These are phyloP conservation scores for Ambispora gerdemannii DNA, from an alignment of 192 early-diverging fungal genomes.

Conservation along the genomic window DNA sequence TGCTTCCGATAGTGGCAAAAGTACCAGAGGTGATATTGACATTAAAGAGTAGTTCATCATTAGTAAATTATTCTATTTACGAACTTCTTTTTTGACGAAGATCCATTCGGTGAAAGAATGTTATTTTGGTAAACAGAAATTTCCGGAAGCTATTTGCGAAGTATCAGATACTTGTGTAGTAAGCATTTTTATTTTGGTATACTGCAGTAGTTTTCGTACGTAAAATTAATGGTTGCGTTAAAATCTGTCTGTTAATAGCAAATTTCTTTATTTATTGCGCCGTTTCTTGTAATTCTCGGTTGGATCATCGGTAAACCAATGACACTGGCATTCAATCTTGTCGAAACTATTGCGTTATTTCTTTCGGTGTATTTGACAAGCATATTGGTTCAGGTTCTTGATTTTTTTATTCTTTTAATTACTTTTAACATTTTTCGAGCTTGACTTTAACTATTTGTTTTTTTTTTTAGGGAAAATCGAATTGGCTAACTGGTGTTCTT, in stretches of 20 bases:
- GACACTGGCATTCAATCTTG: conserved; percentile 77
- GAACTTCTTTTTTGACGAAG: conserved; percentile 78
- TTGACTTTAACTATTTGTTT: too few relatives aligned
- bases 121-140: conserved; percentile 33
- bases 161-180: conserved; percentile 81
- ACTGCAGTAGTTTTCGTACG: background rate
- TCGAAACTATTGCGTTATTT: conserved; percentile 82
- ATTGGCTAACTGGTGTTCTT: conserved; percentile 91
- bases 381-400: conserved; percentile 64
- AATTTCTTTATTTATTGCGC: conserved; percentile 79
- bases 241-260: conserved; percentile 42
- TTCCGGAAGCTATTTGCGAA: conserved; percentile 63
- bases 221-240: background rate
- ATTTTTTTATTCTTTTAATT: too few relatives aligned
- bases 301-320: conserved; percentile 81
- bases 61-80: conserved; percentile 39
- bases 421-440: too few relatives aligned
- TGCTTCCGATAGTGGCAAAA: conserved; percentile 90
- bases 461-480: conserved; percentile 84
- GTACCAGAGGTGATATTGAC: conserved; percentile 57
- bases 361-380: conserved; percentile 75
- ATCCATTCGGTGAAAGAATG: conserved; percentile 88
- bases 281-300: conserved; percentile 69
- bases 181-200: background rate
- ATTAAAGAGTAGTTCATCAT: background rate